Conservation (phyloP, 352 stramenopile genomes). For the Detonula confervacea region DNA sequence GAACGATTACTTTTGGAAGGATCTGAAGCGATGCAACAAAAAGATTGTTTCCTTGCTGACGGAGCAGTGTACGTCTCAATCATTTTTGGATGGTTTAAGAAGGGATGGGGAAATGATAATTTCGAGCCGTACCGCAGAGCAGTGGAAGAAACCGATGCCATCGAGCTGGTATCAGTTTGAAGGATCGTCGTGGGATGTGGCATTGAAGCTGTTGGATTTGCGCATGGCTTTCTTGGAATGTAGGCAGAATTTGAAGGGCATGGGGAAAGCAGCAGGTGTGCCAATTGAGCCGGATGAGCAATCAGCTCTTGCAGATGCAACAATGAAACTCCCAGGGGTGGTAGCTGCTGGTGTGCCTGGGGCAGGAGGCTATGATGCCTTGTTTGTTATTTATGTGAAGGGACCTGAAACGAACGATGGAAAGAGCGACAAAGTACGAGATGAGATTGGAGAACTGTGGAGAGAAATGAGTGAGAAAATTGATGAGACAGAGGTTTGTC, state of each 20-base stretch:
- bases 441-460: conserved; percentile 76
- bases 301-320: conserved; percentile 92
- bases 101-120: conserved; percentile 52
- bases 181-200: conserved; percentile 48
- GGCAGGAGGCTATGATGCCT: conserved; percentile 94
- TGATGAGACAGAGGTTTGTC: conserved; percentile 58
- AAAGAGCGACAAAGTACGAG: conserved; percentile 46
- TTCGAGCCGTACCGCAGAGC: conserved; percentile 36
- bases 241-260: conserved; percentile 88
- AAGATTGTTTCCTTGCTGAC: conserved; percentile 65
- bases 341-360: conserved; percentile 93
- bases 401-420: conserved; percentile 35
- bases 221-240: conserved; percentile 87
- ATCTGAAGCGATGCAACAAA: conserved; percentile 71
- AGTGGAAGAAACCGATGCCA: conserved; percentile 60
- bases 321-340: conserved; percentile 91
- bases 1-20: conserved; percentile 71
- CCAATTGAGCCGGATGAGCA: conserved; percentile 93
- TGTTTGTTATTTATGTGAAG: conserved; percentile 89
- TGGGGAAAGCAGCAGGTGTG: conserved; percentile 90
- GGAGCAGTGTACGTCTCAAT: conserved; percentile 44
- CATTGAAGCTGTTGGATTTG: conserved; percentile 75
- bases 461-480: conserved; percentile 41
- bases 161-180: conserved; percentile 53
- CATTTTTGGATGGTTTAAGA: conserved; percentile 22